These are phyloP conservation scores for Antitrichia curtipendula DNA, from an alignment of 225 moss, liverwort and hornwort species.

Conservation along the genomic window DNA sequence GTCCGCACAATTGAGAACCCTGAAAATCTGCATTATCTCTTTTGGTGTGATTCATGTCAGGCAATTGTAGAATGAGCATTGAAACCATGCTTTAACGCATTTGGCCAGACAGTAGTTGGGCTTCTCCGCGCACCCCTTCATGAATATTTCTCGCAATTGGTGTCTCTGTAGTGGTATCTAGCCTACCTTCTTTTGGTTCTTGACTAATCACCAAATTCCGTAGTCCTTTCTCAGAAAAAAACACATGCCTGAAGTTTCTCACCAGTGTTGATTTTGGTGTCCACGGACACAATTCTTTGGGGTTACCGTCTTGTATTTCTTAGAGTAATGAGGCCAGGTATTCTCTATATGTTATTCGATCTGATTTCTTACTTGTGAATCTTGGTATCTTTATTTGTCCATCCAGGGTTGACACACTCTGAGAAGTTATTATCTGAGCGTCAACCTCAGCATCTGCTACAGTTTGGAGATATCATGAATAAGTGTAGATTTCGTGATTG, in stretches of 20 bases:
- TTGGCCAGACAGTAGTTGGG: background rate
- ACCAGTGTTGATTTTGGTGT: background rate
- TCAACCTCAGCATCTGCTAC: background rate
- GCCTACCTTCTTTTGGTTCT: background rate
- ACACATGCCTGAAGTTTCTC: background rate
- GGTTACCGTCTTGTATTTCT: background rate
- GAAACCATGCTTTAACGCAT: background rate
- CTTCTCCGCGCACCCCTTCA: background rate
- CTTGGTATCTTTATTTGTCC: background rate
- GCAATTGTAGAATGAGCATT: background rate
- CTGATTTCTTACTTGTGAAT: background rate
- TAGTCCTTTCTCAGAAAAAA: background rate
- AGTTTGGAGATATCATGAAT: background rate
- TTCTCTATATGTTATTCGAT: background rate
- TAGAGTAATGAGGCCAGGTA: background rate
- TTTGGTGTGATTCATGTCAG: background rate
- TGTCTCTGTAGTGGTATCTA: background rate
- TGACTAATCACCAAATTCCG: background rate
- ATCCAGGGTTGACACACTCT: background rate
- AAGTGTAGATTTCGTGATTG: background rate
- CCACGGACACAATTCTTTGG: background rate
- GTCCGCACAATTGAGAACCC: background rate
- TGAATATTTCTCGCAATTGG: background rate
- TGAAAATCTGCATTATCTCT: background rate
- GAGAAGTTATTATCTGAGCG: background rate